phyloP scores from a whole-genome alignment of 2,329 filamentous ascomycete species.

The Cryphonectria carpinicola region DNA sequence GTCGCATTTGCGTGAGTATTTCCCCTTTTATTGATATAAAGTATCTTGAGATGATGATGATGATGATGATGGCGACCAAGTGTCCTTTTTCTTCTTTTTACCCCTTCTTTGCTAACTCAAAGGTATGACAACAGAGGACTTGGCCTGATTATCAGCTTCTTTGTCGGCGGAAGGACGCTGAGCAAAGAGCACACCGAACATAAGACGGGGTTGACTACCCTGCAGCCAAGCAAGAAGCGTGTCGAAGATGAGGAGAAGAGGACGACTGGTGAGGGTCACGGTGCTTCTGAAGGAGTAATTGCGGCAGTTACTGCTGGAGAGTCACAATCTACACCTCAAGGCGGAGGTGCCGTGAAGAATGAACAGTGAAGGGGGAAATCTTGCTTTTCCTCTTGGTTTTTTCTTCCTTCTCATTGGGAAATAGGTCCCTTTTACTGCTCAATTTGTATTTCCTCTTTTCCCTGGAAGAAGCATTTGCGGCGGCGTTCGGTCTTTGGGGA shows the following conservation, averaged over 20 bases:
- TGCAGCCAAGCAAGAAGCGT: constrained; percentile 42
- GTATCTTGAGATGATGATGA: background rate
- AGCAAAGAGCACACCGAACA: constrained; percentile 61
- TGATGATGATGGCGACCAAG: background rate
- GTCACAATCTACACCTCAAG: background rate
- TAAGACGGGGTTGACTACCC: constrained; percentile 57
- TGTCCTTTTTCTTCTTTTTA: too few relatives aligned
- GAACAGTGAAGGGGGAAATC: background rate
- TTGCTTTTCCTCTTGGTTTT: background rate
- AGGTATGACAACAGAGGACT: constrained; percentile 35
- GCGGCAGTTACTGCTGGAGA: background rate
- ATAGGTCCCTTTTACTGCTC: background rate
- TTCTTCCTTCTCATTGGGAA: background rate
- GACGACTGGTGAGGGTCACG: background rate
- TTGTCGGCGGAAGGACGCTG: constrained; percentile 53
- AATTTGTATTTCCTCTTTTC: background rate
- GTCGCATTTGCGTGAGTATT: constrained; percentile 47
- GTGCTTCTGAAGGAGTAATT: background rate
- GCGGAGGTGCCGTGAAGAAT: background rate
- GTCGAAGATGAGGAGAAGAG: constrained; percentile 34
- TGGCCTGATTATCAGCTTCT: constrained; percentile 51
- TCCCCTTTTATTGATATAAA: too few relatives aligned
- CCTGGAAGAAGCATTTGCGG: background rate
- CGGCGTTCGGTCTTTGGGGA: background rate
- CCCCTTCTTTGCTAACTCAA: background rate